Evolutionary conservation across 2,329 filamentous ascomycete genomes (phyloP), one percentile per base, ranked within the genome.

Genomic region (Zymoseptoria tritici): DNA sequence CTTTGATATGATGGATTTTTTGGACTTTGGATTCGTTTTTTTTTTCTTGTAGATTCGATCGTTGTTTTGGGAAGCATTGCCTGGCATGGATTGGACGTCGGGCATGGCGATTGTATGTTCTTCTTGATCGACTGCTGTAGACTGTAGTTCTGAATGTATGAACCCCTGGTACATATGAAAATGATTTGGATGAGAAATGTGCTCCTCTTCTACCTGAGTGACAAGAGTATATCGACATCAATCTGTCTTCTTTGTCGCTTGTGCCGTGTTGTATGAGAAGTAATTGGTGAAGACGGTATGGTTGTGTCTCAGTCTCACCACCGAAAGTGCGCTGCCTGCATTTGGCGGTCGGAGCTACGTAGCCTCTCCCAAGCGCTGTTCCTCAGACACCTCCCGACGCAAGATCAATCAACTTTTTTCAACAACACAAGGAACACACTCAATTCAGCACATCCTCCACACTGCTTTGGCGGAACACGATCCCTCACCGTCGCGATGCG

Each of bases 401-500:
- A 29, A 29, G 36, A 46, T 46, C 36, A 4, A 46, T 16, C 26
- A 16, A 46, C 36, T 46, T 46, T 46, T n/a, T 46, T 6, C 16
- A n/a, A 13, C 16, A 42, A 16, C 36, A 42, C 9, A 11, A n/a
- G n/a, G n/a, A n/a, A n/a, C n/a, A n/a, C n/a, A 13, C 31, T 36
- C 9, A 16, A 13, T 16, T 4, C 21, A 22, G n/a, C 36, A 16
- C 13, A 16, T 6, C 36, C n/a, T 16, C 13, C 36, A n/a, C 36
- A n/a, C 36, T 46, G 36, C 36, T 46, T 46, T 53, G 52, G 52
- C 22, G 16, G 8, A 13, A 31, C 20, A 13, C n/a, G 3, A 6
- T 29, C 22, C 9, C 16, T n/a, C 58, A 16, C 57, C 57, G 49
- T 56, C 60, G 61, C 59, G 22, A 65, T 70, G 67, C 59, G 62